Conservation (phyloP, 345 rosid species). For the Sonneratia caseolaris region DNA sequence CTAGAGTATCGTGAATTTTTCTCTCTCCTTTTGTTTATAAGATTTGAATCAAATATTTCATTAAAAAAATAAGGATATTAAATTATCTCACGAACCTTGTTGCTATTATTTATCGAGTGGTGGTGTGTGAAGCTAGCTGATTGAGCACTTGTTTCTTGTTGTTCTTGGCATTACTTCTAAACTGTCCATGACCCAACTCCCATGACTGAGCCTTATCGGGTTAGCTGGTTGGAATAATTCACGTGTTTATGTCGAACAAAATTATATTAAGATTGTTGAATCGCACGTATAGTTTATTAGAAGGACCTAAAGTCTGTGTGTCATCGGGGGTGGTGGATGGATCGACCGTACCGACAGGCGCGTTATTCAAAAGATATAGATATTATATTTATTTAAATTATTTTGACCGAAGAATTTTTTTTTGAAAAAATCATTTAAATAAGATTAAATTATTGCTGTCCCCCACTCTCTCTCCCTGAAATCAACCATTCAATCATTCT, state of each 20-base stretch:
- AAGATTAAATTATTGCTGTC: neutral
- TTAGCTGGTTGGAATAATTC: too few relatives aligned
- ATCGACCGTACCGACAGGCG: neutral
- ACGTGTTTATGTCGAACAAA: too few relatives aligned
- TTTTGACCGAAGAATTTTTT: too few relatives aligned
- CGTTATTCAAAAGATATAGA: conserved; percentile 6
- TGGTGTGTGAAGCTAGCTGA: neutral
- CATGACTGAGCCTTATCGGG: too few relatives aligned
- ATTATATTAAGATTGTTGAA: too few relatives aligned
- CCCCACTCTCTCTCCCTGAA: neutral
- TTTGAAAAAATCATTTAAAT: neutral
- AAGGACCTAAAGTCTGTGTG: neutral
- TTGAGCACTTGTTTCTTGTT: neutral
- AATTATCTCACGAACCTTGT: too few relatives aligned
- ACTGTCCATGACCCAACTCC: neutral
- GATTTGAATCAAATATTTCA: too few relatives aligned
- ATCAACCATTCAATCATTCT: neutral
- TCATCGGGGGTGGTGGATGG: too few relatives aligned
- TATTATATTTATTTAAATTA: neutral
- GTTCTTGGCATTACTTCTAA: neutral
- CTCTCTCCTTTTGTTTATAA: too few relatives aligned
- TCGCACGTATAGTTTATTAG: neutral
- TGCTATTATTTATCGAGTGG: too few relatives aligned
- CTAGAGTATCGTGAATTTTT: too few relatives aligned
- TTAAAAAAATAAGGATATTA: too few relatives aligned